Evolutionary conservation across 2,329 filamentous ascomycete species (phyloP).

Genomic region (Tympanopsis confertula): DNA sequence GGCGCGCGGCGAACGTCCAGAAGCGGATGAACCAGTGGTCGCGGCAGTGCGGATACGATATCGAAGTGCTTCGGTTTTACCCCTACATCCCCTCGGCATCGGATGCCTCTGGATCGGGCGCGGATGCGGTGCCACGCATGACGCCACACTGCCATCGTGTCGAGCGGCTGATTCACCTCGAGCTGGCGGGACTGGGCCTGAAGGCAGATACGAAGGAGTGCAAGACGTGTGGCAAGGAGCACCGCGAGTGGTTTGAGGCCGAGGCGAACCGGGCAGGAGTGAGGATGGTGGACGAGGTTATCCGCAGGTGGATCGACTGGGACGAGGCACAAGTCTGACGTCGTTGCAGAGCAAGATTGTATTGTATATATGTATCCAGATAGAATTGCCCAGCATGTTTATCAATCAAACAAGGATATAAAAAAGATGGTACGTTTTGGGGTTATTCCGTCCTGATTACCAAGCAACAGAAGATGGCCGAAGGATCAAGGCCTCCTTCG

Average conservation of each 20-base stretch:
- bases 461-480: too few species aligned
- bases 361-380: too few species aligned
- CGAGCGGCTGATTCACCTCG: conserved; percentile 80
- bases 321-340: too few species aligned
- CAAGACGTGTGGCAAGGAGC: conserved; percentile 67
- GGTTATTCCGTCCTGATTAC: too few species aligned
- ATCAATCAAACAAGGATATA: too few species aligned
- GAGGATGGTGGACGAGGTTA: conserved; percentile 56
- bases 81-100: conserved; percentile 54
- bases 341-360: too few species aligned
- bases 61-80: conserved; percentile 84
- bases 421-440: too few species aligned
- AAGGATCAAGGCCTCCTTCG: too few species aligned
- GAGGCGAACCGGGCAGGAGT: conserved; percentile 52
- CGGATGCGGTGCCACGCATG: conserved; percentile 42
- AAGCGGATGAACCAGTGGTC: conserved; percentile 86
- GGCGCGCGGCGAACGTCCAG: conserved; percentile 70
- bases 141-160: conserved; percentile 79
- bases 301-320: conserved; percentile 80
- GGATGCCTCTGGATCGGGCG: conserved; percentile 7
- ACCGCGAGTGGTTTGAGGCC: conserved; percentile 93
- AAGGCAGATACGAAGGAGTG: conserved; percentile 48
- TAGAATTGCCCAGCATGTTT: too few species aligned
- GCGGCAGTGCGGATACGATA: conserved; percentile 78
- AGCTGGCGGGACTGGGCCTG: conserved; percentile 56